phyloP scores from a whole-genome alignment of 495 filamentous ascomycete genomes.

The Hypoxylon subgilvum region DNA sequence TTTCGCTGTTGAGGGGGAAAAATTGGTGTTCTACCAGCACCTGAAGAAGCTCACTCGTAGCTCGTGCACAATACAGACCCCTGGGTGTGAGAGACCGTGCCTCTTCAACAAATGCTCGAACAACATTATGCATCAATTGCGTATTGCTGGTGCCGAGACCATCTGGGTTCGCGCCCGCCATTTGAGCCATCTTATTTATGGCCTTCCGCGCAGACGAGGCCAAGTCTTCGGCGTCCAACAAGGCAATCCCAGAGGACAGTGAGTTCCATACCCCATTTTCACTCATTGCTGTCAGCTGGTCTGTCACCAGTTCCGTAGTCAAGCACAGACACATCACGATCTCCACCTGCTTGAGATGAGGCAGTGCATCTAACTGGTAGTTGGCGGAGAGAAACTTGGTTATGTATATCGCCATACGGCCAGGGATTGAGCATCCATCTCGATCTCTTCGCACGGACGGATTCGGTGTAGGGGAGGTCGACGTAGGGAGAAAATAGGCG shows the following conservation, averaged over 20 bases:
- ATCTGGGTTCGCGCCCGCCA: conserved; percentile 41
- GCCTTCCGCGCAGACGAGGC: conserved; percentile 62
- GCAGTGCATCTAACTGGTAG: conserved; percentile 38
- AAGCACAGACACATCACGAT: conserved; percentile 49
- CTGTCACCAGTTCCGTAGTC: conserved; percentile 49
- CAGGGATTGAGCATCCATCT: conserved; percentile 70
- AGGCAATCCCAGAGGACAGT: conserved; percentile 49
- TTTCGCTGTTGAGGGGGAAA: conserved; percentile 44
- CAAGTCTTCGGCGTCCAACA: conserved; percentile 66
- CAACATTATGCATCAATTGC: conserved; percentile 42
- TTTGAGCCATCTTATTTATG: conserved; percentile 55
- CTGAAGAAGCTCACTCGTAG: conserved; percentile 51
- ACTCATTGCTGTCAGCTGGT: conserved; percentile 50
- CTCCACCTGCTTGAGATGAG: conserved; percentile 44
- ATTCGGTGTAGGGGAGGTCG: conserved; percentile 27
- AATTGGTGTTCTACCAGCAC: conserved; percentile 46
- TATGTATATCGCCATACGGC: conserved; percentile 75
- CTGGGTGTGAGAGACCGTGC: conserved; percentile 40
- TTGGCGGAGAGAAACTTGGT: conserved; percentile 57
- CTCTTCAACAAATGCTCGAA: conserved; percentile 46
- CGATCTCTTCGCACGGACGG: conserved; percentile 59
- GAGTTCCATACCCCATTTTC: conserved; percentile 46
- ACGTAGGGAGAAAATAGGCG: conserved; percentile 67
- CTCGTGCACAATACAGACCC: conserved; percentile 58
- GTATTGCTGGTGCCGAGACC: conserved; percentile 33